Conservation (phyloP, 2,329 filamentous ascomycete genomes). For the Ophiostoma sp. region DNA sequence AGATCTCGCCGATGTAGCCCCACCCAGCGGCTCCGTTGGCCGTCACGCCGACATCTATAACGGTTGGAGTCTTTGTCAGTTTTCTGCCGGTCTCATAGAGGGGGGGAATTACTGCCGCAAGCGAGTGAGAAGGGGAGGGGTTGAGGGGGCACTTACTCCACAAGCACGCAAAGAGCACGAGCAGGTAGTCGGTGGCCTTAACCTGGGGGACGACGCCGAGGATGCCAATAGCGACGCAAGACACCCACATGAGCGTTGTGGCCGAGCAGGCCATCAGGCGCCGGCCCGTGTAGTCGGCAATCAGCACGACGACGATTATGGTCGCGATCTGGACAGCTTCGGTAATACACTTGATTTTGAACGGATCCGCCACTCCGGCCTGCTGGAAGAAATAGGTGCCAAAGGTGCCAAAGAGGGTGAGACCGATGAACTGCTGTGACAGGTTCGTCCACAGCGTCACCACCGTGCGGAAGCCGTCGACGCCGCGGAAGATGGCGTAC, state of each 20-base stretch:
- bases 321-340: slow-evolving; percentile 30
- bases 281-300: slow-evolving; percentile 30
- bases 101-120: neutral
- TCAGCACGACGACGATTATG: slow-evolving; percentile 26
- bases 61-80: neutral
- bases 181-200: slow-evolving; percentile 27
- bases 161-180: slow-evolving; percentile 33
- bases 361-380: slow-evolving; percentile 35
- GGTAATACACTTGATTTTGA: slow-evolving; percentile 28
- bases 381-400: slow-evolving; percentile 40
- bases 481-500: slow-evolving; percentile 38
- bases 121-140: neutral
- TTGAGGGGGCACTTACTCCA: slow-evolving; percentile 31
- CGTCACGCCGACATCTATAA: slow-evolving; percentile 29
- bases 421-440: slow-evolving; percentile 32
- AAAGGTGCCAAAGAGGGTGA: slow-evolving; percentile 32
- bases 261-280: slow-evolving; percentile 28
- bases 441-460: slow-evolving; percentile 36
- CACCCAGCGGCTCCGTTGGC: slow-evolving; percentile 36
- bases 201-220: slow-evolving; percentile 29
- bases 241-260: slow-evolving; percentile 26
- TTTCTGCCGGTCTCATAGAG: neutral
- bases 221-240: slow-evolving; percentile 30
- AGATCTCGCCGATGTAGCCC: slow-evolving; percentile 40
- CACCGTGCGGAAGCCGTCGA: slow-evolving; percentile 36